These are phyloP conservation scores for Fusarium clavum DNA, from an alignment of 2,329 filamentous ascomycete species.

Conservation along the genomic window DNA sequence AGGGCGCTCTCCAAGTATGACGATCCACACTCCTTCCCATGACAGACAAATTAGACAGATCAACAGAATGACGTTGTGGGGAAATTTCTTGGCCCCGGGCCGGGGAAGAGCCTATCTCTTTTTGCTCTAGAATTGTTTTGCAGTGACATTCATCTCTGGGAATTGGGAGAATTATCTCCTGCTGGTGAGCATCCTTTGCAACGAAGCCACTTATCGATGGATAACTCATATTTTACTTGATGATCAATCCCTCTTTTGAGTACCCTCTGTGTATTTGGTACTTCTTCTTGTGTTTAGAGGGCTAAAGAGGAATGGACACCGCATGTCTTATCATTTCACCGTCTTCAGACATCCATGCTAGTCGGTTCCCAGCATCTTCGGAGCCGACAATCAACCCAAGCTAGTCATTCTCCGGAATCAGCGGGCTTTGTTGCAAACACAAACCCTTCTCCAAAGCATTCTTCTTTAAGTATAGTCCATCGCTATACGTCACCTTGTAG, in stretches of 20 bases:
- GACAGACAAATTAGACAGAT: constrained; percentile 4
- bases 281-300: neutral
- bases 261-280: too few relatives aligned
- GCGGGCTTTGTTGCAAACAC: constrained; percentile 2
- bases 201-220: neutral
- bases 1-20: constrained; percentile 20
- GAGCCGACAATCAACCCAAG: constrained; percentile 8
- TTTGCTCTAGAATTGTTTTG: constrained; percentile 29
- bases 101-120: constrained; percentile 34
- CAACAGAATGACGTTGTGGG: constrained; percentile 38
- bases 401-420: constrained; percentile 17
- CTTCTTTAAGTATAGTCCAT: constrained; percentile 11
- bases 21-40: constrained; percentile 30
- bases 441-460: constrained; percentile 9
- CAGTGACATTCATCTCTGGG: neutral
- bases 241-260: neutral
- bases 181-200: neutral
- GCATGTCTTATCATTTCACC: constrained; percentile 8
- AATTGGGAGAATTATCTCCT: neutral
- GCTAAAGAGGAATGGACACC: neutral
- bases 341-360: neutral
- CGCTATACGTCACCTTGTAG: neutral
- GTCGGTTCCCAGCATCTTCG: neutral
- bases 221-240: neutral
- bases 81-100: constrained; percentile 25